Evolutionary conservation across 1,284 basidiomycete genomes (phyloP).

Genomic region (Pascua guehoae): DNA sequence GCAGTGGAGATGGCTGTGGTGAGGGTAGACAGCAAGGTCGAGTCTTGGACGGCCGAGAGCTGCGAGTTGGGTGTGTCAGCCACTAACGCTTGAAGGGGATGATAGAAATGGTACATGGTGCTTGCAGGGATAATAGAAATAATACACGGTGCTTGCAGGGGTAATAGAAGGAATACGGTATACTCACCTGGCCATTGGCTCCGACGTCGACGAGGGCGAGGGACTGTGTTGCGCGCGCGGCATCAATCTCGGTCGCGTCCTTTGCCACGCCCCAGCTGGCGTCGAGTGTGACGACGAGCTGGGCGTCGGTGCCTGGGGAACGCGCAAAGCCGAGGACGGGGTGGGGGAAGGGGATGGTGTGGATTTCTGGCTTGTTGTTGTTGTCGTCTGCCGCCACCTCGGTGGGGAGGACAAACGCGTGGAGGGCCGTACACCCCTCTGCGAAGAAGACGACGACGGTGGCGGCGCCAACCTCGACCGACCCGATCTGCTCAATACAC

Average conservation of each 20-base stretch:
- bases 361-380: conserved; percentile 12
- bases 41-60: conserved; percentile 3
- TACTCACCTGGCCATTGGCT: conserved; percentile 20
- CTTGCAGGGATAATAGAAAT: conserved; percentile 1
- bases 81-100: no score
- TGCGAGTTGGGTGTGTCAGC: neutral
- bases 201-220: conserved; percentile 15
- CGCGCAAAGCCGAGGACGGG: conserved; percentile 44
- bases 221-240: neutral
- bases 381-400: conserved; percentile 3
- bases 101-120: neutral
- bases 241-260: conserved; percentile 15
- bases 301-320: conserved; percentile 17
- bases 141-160: neutral
- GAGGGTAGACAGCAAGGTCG: conserved; percentile 3
- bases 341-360: conserved; percentile 29
- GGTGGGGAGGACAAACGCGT: conserved; percentile 31
- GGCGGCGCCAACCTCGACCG: conserved; percentile 22
- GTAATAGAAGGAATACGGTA: conserved; percentile 3
- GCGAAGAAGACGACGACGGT: conserved; percentile 44
- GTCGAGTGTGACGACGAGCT: conserved; percentile 43
- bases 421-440: conserved; percentile 44
- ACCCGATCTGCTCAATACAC: conserved; percentile 41
- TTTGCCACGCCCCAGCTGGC: conserved; percentile 35
- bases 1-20: conserved; percentile 2